Conservation (phyloP, 441 rosid genomes). For the Gossypium trilobum region DNA sequence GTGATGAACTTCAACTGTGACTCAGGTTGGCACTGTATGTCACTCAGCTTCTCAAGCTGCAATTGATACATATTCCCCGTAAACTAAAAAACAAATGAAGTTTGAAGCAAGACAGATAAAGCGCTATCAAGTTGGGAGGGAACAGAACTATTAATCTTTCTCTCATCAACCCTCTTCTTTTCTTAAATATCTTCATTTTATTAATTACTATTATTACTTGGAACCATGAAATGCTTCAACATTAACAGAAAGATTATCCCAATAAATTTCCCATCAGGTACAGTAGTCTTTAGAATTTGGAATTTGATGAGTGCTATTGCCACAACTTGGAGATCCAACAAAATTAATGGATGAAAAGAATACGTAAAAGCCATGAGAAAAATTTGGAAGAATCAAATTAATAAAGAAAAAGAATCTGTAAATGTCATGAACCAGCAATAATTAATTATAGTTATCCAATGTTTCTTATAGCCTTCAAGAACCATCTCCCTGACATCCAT, state of each 20-base stretch:
- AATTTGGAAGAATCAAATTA: background rate
- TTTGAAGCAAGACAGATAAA: background rate
- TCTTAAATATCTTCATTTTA: background rate
- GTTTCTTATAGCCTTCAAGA: background rate
- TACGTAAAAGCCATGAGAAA: background rate
- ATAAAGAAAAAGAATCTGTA: background rate
- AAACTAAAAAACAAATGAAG: background rate
- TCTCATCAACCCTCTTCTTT: background rate
- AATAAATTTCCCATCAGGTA: background rate
- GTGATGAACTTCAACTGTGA: conserved; percentile 69
- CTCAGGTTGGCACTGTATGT: conserved; percentile 68
- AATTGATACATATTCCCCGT: conserved; percentile 3
- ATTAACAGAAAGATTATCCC: background rate
- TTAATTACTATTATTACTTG: background rate
- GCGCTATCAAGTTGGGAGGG: background rate
- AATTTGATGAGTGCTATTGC: background rate
- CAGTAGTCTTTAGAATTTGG: background rate
- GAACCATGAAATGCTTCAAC: background rate
- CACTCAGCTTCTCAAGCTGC: conserved; percentile 69
- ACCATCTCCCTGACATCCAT: background rate
- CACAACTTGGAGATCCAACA: background rate
- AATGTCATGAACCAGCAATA: background rate
- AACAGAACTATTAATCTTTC: background rate
- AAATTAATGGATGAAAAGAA: background rate
- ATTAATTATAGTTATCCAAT: background rate